Percentiles rank a stretch among this genome's conserved stretches.
phyloP scores from a whole-genome alignment of 2,329 filamentous ascomycete species.

The Lachnellula arida region DNA sequence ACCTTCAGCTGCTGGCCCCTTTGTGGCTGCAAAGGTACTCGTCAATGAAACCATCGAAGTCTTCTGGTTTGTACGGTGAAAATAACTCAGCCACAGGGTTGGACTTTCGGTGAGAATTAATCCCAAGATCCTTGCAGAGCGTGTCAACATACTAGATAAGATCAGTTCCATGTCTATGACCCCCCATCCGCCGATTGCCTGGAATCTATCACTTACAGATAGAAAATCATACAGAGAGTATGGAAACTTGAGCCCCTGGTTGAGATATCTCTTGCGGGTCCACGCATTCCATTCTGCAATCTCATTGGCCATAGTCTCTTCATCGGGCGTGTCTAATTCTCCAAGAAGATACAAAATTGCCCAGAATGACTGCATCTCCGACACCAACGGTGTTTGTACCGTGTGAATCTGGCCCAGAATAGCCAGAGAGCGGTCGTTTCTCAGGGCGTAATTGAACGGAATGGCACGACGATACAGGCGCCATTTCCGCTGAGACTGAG shows the following conservation, averaged over 20 bases:
- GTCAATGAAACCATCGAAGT: conserved; percentile 7
- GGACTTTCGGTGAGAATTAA: conserved; percentile 28
- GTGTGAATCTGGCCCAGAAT: conserved; percentile 33
- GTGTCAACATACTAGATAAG: conserved; percentile 32
- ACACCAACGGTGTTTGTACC: conserved; percentile 29
- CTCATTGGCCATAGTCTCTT: conserved; percentile 28
- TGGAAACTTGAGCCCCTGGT: conserved; percentile 29
- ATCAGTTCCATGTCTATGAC: no score
- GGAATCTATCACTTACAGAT: conserved; percentile 21
- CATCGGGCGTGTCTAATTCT: conserved; percentile 27
- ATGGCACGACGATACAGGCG: conserved; percentile 26
- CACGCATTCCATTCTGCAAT: conserved; percentile 33
- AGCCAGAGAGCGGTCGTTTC: conserved; percentile 30
- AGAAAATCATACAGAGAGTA: conserved; percentile 33
- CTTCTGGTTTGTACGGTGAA: conserved; percentile 5
- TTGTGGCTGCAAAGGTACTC: no score
- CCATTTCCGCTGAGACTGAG: conserved; percentile 25
- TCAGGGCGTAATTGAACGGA: conserved; percentile 18
- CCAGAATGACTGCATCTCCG: conserved; percentile 33
- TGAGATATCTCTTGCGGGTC: conserved; percentile 33
- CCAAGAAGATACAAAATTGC: conserved; percentile 30
- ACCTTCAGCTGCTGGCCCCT: no score
- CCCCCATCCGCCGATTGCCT: neutral
- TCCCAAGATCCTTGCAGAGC: conserved; percentile 28
- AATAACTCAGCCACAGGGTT: conserved; percentile 30